phyloP scores from a whole-genome alignment of 2,329 filamentous ascomycete genomes.

The Aspergillus quadrilineatus region DNA sequence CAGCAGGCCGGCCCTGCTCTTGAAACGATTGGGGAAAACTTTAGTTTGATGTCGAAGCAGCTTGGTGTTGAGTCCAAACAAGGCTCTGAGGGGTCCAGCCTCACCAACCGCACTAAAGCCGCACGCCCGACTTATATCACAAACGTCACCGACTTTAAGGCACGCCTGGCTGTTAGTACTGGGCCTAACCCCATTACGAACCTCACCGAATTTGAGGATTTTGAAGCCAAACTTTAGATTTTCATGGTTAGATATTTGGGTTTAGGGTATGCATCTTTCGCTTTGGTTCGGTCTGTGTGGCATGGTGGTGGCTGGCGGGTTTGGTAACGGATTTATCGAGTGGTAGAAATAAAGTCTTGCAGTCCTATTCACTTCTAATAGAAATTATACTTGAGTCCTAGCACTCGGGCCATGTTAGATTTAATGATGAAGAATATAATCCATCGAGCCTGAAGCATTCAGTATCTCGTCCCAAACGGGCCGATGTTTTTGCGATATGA shows the following conservation, averaged over 20 bases:
- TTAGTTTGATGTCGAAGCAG: slow-evolving; percentile 46
- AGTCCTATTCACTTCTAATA: neutral
- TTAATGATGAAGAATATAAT: neutral
- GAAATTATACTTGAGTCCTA: neutral
- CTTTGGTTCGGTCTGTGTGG: slow-evolving; percentile 1
- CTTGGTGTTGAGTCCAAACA: slow-evolving; percentile 44
- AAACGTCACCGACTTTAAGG: slow-evolving; percentile 79
- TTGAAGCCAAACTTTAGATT: slow-evolving; percentile 71
- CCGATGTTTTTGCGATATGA: slow-evolving; percentile 28
- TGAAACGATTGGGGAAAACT: slow-evolving; percentile 50
- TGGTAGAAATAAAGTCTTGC: slow-evolving; percentile 10
- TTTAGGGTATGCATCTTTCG: slow-evolving; percentile 3
- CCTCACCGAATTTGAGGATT: slow-evolving; percentile 80
- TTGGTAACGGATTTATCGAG: neutral
- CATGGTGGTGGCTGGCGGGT: neutral
- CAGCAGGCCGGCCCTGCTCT: slow-evolving; percentile 52
- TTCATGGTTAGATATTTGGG: neutral
- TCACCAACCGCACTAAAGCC: slow-evolving; percentile 25
- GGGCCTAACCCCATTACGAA: slow-evolving; percentile 73
- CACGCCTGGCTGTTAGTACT: slow-evolving; percentile 67
- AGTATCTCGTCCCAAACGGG: slow-evolving; percentile 23
- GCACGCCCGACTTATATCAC: slow-evolving; percentile 60
- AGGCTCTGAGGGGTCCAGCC: slow-evolving; percentile 32
- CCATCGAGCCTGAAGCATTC: neutral
- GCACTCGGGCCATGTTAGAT: neutral